Evolutionary conservation across 345 rosid species (phyloP), one percentile per base, ranked within the genome.

Genomic region (Citrus trifoliata): DNA sequence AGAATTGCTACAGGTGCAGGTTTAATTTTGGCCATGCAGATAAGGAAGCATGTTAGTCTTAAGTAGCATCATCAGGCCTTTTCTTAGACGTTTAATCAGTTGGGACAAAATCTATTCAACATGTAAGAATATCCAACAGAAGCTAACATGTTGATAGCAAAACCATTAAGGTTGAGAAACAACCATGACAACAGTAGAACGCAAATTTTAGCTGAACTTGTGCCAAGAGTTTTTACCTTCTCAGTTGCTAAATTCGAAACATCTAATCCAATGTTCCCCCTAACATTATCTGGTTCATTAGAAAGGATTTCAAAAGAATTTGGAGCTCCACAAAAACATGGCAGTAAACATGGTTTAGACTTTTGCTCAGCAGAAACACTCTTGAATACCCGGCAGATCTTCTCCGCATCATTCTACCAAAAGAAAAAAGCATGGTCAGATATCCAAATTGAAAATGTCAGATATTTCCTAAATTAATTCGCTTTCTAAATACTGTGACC

Each of bases 381-480:
- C 59, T 74, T 88, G 76, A 95, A 53, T 80, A 84, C 80, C 73
- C 71, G 82, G 81, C 85, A 88, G 85, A 91, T 85, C 89, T 70
- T 90, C 89, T 85, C 91, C 48, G 94, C 93, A 76, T 96, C 93
- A 81, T 33, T 61, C 98, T 95, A 83, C 79, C 51, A 46, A 13
- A 13, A 46, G 83, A 75, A 79, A 42, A 77, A 71, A 80, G 33
- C 74, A 73, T 48, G 16, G 37, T 62, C 71, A 64, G 71, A 67
- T 12, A 78, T 55, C 55, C 51, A 28, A 33, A 24, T 19, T 12
- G 37, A 35, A 55, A 58, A 24, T 10, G 38, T 42, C 73, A 33
- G 19, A 28, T 55, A 38, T 33, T 51, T 28, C 63, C 59, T 12
- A 5, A 2, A 53, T 22, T 30, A 64, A 30, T 46, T 42, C 46